These are phyloP conservation scores for Thielaviopsis musarum DNA, from an alignment of 2,329 filamentous ascomycete genomes.

Conservation along the genomic window DNA sequence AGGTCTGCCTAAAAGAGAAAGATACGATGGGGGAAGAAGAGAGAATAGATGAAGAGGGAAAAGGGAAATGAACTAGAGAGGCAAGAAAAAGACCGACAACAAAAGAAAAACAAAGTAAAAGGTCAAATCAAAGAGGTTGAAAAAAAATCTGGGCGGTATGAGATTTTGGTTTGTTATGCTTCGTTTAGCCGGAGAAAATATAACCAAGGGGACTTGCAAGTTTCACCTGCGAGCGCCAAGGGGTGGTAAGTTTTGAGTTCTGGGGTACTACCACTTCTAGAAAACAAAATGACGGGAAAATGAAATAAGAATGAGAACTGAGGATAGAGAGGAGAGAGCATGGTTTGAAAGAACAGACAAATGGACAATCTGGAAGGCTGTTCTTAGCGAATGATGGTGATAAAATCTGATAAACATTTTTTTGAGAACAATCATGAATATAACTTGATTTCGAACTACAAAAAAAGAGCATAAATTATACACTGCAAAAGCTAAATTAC, in stretches of 20 bases:
- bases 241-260: background rate
- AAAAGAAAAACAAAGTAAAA: background rate
- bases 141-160: background rate
- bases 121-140: background rate
- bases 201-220: slow-evolving; percentile 1
- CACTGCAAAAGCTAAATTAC: background rate
- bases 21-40: background rate
- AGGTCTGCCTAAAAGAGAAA: background rate
- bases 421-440: too few relatives aligned
- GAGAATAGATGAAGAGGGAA: background rate
- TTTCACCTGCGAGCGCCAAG: slow-evolving; percentile 6
- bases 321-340: too few relatives aligned
- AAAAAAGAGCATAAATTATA: background rate
- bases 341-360: too few relatives aligned
- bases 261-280: background rate
- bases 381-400: background rate
- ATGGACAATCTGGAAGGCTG: background rate
- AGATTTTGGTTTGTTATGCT: background rate
- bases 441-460: too few relatives aligned
- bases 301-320: background rate
- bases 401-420: too few relatives aligned
- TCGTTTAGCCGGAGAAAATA: slow-evolving; percentile 7
- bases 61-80: background rate
- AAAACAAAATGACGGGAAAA: background rate
- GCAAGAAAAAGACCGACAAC: background rate